Evolutionary conservation across 805 yeast genomes (phyloP).

Genomic region (Candida railenensis): DNA sequence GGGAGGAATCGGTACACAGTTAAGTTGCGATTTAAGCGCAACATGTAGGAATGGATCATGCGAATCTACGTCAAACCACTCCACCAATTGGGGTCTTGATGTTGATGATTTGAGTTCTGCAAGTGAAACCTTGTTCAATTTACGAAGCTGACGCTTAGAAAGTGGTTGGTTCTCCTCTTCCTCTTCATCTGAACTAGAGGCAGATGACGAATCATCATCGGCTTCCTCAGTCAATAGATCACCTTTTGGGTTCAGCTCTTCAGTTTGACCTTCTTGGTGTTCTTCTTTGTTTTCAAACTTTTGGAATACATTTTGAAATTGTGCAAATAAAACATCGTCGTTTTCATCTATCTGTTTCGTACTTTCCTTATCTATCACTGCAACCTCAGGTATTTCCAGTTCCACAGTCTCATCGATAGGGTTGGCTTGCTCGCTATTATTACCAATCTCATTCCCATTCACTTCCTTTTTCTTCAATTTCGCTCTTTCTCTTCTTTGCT

Average conservation of each 20-base stretch:
- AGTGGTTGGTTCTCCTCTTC: slow-evolving; percentile 13
- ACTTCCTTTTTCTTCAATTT: slow-evolving; percentile 33
- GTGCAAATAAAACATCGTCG: slow-evolving; percentile 12
- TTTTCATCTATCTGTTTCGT: not conserved
- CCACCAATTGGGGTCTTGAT: slow-evolving; percentile 68
- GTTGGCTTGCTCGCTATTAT: not conserved
- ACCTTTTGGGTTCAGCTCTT: slow-evolving; percentile 27
- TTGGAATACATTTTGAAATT: slow-evolving; percentile 21
- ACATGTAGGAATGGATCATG: slow-evolving; percentile 70
- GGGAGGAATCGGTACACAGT: slow-evolving; percentile 71
- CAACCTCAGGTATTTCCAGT: not conserved
- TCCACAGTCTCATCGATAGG: not conserved
- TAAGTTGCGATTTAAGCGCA: slow-evolving; percentile 60
- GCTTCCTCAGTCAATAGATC: slow-evolving; percentile 2
- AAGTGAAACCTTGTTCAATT: slow-evolving; percentile 58
- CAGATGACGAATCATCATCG: not conserved
- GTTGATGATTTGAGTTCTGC: slow-evolving; percentile 64
- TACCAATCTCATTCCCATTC: not conserved
- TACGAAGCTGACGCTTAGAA: slow-evolving; percentile 52
- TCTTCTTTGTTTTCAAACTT: slow-evolving; percentile 10
- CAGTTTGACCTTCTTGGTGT: not conserved
- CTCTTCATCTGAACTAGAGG: not conserved
- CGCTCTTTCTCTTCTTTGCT: slow-evolving; percentile 48
- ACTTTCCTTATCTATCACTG: not conserved
- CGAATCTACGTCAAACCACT: slow-evolving; percentile 87